These are phyloP conservation scores for Ambrosiella cleistominuta DNA, from an alignment of 2,329 filamentous ascomycete species.

Conservation along the genomic window DNA sequence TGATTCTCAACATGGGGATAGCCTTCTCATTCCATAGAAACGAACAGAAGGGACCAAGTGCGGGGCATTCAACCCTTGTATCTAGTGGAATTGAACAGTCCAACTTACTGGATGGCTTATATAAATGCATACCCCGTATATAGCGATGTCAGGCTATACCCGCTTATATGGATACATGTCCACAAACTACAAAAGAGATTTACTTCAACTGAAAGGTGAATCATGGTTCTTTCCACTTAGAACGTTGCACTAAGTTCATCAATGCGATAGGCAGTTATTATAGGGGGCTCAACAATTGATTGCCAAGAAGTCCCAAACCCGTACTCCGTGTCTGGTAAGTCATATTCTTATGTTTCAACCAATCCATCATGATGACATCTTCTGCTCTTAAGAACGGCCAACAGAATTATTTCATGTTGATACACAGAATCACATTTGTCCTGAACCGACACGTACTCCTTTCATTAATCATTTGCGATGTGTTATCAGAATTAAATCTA, in stretches of 20 bases:
- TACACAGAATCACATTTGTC: constrained; percentile 9
- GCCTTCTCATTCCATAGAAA: background rate
- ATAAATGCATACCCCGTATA: background rate
- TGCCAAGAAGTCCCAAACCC: too few species aligned
- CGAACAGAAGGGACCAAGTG: constrained; percentile 7
- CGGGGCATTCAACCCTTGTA: constrained; percentile 1
- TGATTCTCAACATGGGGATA: background rate
- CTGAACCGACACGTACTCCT: background rate
- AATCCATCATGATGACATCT: constrained; percentile 33
- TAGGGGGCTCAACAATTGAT: too few species aligned
- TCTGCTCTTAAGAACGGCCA: constrained; percentile 47
- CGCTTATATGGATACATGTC: too few species aligned
- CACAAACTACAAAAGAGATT: too few species aligned
- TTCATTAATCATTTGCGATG: background rate
- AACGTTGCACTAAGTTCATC: too few species aligned
- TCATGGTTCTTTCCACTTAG: too few species aligned
- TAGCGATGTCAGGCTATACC: background rate
- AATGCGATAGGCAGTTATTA: too few species aligned
- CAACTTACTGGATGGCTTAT: too few species aligned
- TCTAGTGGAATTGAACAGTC: background rate
- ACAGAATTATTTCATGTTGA: constrained; percentile 29
- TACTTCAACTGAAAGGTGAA: too few species aligned
- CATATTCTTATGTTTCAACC: too few species aligned
- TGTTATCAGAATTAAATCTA: background rate
- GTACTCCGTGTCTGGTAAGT: too few species aligned